Percentiles rank a stretch among this genome's conserved stretches.
Conservation (phyloP, 768 basidiomycete genomes). For the Panaeolus cyanescens region DNA sequence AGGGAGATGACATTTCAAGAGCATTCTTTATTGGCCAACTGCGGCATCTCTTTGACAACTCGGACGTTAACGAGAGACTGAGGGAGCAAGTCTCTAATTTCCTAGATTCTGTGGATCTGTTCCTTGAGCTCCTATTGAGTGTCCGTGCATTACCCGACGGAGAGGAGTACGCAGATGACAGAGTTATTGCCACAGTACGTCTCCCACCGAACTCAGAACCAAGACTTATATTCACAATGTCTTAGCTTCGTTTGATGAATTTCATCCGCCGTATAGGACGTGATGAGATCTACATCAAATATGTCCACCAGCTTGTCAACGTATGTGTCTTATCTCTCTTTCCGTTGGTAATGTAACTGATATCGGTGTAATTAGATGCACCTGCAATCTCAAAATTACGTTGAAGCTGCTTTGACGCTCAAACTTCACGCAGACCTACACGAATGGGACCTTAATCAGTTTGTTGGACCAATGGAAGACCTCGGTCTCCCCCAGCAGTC, state of each 20-base stretch:
- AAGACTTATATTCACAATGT: slow-evolving; percentile 15
- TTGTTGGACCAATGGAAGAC: slow-evolving; percentile 87
- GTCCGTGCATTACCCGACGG: slow-evolving; percentile 90
- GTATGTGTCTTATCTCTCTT: slow-evolving; percentile 42
- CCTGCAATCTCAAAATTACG: slow-evolving; percentile 85
- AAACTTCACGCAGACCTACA: slow-evolving; percentile 94
- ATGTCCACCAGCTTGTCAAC: slow-evolving; percentile 92
- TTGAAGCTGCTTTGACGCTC: slow-evolving; percentile 90
- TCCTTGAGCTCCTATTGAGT: slow-evolving; percentile 87
- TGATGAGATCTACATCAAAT: slow-evolving; percentile 94
- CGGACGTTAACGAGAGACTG: slow-evolving; percentile 78
- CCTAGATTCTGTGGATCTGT: slow-evolving; percentile 87
- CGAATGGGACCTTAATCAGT: slow-evolving; percentile 82
- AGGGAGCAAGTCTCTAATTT: slow-evolving; percentile 78
- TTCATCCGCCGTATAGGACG: slow-evolving; percentile 91
- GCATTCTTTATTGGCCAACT: slow-evolving; percentile 93
- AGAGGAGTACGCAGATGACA: slow-evolving; percentile 93
- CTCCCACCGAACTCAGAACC: not conserved
- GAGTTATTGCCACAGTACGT: slow-evolving; percentile 85
- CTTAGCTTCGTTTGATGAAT: slow-evolving; percentile 84
- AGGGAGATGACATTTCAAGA: slow-evolving; percentile 87
- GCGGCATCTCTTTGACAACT: slow-evolving; percentile 84
- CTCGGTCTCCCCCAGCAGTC: slow-evolving; percentile 90
- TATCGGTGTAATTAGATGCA: slow-evolving; percentile 62
- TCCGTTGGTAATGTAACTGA: not conserved